Base-by-base conservation (phyloP, 176 grass and related monocot genomes). In the Aegilops speltoides region DNA sequence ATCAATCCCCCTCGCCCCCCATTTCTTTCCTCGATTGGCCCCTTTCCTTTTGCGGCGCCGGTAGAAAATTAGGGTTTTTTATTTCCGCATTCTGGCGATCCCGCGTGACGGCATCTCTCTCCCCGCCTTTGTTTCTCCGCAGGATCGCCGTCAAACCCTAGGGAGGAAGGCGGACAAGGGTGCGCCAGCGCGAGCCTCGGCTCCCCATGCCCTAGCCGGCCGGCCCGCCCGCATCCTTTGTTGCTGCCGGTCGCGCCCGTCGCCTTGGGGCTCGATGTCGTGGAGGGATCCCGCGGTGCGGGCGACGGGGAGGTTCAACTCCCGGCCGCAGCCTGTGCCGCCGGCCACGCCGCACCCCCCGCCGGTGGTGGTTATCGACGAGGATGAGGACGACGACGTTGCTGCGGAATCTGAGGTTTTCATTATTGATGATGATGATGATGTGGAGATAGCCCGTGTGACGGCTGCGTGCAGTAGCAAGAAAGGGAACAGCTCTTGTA, bases 361-460 rank as follows among this genome's bases (percentile, higher is more conserved):
- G 10, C 43, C 67, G 1, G 85, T 91, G 45, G 85, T 91, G 16
- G 46, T 91, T 2, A 46, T 84, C 46, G 89, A 91, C 22, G 89
- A 68, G 68, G 89, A 87, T 6, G 68, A 87, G 2, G 68, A 87
- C 22, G 68, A 87, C 22, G 68, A 75, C 7, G 80, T 59, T 3
- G 15, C 41, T 23, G 8, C 67, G 0, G 82, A 82, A 26, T 43
- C 59, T 3, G 89, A 90, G 57, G 96, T 96, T 64, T 46, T 88
- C 77, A 94, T 96, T 7, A 80, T 87, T 32, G 33, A 38, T 38
- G 33, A 40, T 40, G 40, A 31, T 5, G 88, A 79, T 10, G 57
- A 37, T 26, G 34, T 62, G 4, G 81, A 28, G 46, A 92, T 85
- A 68, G 92, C 82, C 73, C 26, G 57, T 29, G 37, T 56, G 15